Evolutionary conservation across 2,329 filamentous ascomycete species (phyloP).

Genomic region (Fusarium nanum): DNA sequence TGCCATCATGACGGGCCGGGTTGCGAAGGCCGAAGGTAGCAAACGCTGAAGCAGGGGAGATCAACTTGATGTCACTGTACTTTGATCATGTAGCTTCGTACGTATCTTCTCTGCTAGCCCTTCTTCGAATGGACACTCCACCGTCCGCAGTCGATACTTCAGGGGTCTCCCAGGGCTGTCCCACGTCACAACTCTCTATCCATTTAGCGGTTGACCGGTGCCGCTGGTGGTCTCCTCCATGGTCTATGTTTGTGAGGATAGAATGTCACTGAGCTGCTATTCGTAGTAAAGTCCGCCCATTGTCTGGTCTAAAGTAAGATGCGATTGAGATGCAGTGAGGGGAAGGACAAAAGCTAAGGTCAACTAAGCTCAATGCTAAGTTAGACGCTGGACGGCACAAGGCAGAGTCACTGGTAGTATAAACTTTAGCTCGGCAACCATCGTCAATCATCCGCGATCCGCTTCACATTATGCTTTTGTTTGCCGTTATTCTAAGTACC

Average conservation of each 20-base stretch:
- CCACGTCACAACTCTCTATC: conserved; percentile 28
- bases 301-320: conserved; percentile 5
- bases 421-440: conserved; percentile 22
- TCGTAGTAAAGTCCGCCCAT: conserved; percentile 2
- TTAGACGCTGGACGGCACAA: conserved; percentile 16
- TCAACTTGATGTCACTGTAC: conserved; percentile 20
- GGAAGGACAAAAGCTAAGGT: conserved; percentile 4
- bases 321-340: background rate
- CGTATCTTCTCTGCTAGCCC: conserved; percentile 2
- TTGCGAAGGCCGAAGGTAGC: conserved; percentile 4
- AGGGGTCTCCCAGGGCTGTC: conserved; percentile 35
- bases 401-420: background rate
- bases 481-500: background rate
- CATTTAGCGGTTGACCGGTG: conserved; percentile 11
- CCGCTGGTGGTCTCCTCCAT: background rate
- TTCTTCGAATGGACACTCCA: conserved; percentile 10
- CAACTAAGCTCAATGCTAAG: conserved; percentile 27
- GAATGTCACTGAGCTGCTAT: conserved; percentile 21
- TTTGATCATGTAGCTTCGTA: background rate
- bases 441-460: conserved; percentile 14
- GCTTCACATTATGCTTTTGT: conserved; percentile 18
- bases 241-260: conserved; percentile 4
- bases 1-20: conserved; percentile 11
- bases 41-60: conserved; percentile 4
- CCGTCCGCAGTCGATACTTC: conserved; percentile 26